Evolutionary conservation across 345 rosid species (phyloP).

Genomic region (Syzygium oleosum): DNA sequence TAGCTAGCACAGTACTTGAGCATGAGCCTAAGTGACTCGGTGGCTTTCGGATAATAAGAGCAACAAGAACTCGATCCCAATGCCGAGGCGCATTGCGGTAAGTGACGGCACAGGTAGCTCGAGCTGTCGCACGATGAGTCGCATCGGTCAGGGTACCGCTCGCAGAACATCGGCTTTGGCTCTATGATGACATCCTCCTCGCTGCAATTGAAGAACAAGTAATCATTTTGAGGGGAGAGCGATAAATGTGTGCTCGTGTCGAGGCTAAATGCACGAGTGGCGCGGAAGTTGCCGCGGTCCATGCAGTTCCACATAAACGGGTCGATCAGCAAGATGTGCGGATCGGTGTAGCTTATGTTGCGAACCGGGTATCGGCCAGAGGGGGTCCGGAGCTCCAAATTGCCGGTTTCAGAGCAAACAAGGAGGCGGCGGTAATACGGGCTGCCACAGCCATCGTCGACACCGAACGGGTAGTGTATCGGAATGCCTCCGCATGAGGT

Average conservation of each 20-base stretch:
- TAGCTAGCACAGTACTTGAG: constrained; percentile 70
- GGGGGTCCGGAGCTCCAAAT: constrained; percentile 74
- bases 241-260: constrained; percentile 79
- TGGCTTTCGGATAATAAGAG: constrained; percentile 74
- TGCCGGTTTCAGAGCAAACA: constrained; percentile 43
- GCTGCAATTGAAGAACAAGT: constrained; percentile 87
- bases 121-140: constrained; percentile 88
- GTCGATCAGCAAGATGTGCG: constrained; percentile 64
- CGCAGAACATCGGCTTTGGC: constrained; percentile 80
- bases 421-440: constrained; percentile 83
- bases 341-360: constrained; percentile 70
- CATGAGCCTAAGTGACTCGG: constrained; percentile 81
- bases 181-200: constrained; percentile 55
- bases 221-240: constrained; percentile 76
- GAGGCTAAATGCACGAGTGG: constrained; percentile 74
- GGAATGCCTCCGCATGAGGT: constrained; percentile 65
- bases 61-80: constrained; percentile 59
- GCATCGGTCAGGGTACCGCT: constrained; percentile 77
- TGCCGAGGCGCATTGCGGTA: constrained; percentile 60
- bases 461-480: constrained; percentile 63
- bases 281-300: constrained; percentile 59
- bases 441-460: constrained; percentile 89
- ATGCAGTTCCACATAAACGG: constrained; percentile 86
- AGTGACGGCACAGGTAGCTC: constrained; percentile 80
- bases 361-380: constrained; percentile 69